Base-by-base conservation (phyloP, 257 asterid genomes). In the Nicotiana obtusifolia region DNA sequence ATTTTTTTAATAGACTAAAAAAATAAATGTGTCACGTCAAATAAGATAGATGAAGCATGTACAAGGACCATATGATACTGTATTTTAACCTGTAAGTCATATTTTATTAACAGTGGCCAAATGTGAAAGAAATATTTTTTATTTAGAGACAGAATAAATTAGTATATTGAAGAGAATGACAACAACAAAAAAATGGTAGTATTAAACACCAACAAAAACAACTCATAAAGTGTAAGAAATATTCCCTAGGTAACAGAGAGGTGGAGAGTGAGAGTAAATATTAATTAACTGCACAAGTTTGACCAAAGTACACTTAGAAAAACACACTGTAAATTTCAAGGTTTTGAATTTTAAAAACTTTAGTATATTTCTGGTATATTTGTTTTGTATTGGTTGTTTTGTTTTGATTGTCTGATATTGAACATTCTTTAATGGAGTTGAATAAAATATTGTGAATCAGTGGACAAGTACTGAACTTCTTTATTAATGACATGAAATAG, bases 141-240 rank as follows among this genome's bases (percentile, higher is more conserved):
- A 4, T 24, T 24, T 11, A 61, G 16, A 22, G 33, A 16, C 28
- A 71, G 19, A 69, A 69, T 69, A 69, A 16, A 17, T 35, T 19
- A 33, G 77, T 68, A 68, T 10, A 26, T 59, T 65, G 60, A 59
- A 77, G 84, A 88, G 84, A 81, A 89, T 87, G 87, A 66, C 82
- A 83, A 76, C 85, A 84, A 85, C 49, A 41, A 73, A 24, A 20
- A 14, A 77, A 80, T 59, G 41, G 78, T 69, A 67, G 49, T 41
- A 41, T 9, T 68, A 77, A 87, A 47, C 24, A 24, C 7, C 73
- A 65, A 31, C 71, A 64, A 62, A 86, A 79, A 73, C 81, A 87
- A 87, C 69, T 83, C 57, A 86, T 75, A 64, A 85, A 78, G 81
- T 81, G 81, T 77, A 83, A 67, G 53, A 84, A 80, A 87, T 87